phyloP scores from a whole-genome alignment of 2,329 filamentous ascomycete species.

The Talaromyces sp. region DNA sequence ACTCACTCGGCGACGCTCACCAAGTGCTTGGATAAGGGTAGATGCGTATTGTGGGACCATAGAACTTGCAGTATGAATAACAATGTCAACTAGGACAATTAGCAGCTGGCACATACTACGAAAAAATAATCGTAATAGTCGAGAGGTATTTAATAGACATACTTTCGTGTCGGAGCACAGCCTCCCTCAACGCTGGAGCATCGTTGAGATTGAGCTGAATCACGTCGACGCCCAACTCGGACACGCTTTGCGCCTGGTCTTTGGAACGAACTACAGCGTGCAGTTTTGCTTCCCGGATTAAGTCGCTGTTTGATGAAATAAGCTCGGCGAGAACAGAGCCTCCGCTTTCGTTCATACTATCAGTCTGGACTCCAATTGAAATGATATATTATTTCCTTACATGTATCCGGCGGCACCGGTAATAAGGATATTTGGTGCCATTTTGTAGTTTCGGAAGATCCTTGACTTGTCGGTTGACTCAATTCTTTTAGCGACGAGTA shows the following conservation, averaged over 20 bases:
- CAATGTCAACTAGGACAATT: background rate
- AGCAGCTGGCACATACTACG: background rate
- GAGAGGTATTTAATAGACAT: background rate
- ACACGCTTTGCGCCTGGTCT: background rate
- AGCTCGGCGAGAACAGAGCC: constrained; percentile 1
- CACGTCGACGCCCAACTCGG: background rate
- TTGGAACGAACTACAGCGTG: background rate
- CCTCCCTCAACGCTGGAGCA: background rate
- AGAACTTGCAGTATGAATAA: background rate
- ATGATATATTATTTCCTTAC: background rate
- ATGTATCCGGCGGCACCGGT: constrained; percentile 3
- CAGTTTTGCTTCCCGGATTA: background rate
- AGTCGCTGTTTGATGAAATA: background rate
- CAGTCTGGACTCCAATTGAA: background rate
- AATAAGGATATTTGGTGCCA: background rate
- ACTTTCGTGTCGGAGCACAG: background rate
- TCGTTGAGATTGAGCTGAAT: background rate
- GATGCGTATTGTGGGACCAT: background rate
- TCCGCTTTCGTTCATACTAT: background rate
- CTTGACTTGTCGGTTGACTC: background rate
- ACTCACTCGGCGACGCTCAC: background rate
- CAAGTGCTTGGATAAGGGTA: background rate
- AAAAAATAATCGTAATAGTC: background rate
- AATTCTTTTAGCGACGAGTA: background rate
- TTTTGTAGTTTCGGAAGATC: background rate